Conservation (phyloP, 2,329 filamentous ascomycete genomes). For the Colletotrichum tanaceti region DNA sequence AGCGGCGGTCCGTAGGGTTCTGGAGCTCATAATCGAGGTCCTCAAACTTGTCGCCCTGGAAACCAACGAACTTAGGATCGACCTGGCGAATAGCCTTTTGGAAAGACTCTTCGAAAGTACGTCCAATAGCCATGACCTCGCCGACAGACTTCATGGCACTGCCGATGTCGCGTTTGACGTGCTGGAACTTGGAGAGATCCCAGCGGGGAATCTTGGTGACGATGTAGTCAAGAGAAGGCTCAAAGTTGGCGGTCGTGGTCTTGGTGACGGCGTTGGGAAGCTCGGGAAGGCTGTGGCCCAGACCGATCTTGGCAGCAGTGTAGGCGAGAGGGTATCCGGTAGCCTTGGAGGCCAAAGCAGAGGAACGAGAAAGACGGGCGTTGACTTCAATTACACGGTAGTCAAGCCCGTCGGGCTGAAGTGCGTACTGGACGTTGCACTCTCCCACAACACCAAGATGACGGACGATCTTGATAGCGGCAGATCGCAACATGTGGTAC, state of each 20-base stretch:
- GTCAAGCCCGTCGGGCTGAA: conserved; percentile 96
- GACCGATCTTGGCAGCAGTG: conserved; percentile 96
- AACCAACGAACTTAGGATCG: conserved; percentile 89
- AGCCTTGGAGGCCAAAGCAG: conserved; percentile 95
- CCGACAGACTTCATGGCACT: conserved; percentile 99
- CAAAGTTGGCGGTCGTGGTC: conserved; percentile 98
- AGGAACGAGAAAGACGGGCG: conserved; percentile 96
- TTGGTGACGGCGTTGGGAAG: conserved; percentile 98
- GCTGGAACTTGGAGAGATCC: conserved; percentile 99
- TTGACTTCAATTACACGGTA: conserved; percentile 99
- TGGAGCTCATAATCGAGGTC: conserved; percentile 89
- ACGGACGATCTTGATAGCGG: conserved; percentile 97
- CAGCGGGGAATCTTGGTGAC: conserved; percentile 99
- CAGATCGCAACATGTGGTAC: conserved; percentile 98
- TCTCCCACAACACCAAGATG: conserved; percentile 97
- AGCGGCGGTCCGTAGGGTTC: conserved; percentile 95
- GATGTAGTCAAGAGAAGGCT: conserved; percentile 96
- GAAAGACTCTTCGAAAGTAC: conserved; percentile 98
- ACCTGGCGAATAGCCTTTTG: conserved; percentile 99
- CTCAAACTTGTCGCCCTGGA: conserved; percentile 95
- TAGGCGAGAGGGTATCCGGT: conserved; percentile 98
- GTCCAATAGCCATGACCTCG: conserved; percentile 98
- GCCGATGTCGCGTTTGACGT: conserved; percentile 96
- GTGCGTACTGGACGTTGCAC: conserved; percentile 88
- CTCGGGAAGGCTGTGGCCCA: conserved; percentile 94